A percentile compares a stretch with the other conserved stretches of the same genome.
phyloP scores from a whole-genome alignment of 805 yeast genomes.

The Lipomyces yamadae region DNA sequence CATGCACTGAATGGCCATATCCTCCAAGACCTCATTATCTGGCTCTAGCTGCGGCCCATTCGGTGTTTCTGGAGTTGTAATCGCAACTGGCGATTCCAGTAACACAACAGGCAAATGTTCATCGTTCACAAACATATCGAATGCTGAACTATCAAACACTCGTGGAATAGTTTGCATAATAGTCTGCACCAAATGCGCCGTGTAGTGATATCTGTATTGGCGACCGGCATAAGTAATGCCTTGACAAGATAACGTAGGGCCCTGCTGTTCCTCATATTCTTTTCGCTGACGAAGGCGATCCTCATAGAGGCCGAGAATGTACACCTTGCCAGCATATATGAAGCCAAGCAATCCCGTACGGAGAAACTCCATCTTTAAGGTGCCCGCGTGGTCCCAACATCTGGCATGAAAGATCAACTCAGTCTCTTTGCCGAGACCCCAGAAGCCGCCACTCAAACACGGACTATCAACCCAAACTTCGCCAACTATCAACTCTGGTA shows the following conservation, averaged over 20 bases:
- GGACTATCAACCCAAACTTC: slow-evolving; percentile 98
- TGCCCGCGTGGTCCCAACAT: slow-evolving; percentile 73
- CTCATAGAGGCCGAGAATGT: slow-evolving; percentile 86
- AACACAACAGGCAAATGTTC: slow-evolving; percentile 85
- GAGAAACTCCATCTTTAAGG: slow-evolving; percentile 74
- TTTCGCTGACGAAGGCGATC: slow-evolving; percentile 81
- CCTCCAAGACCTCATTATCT: slow-evolving; percentile 53
- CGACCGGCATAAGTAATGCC: slow-evolving; percentile 19
- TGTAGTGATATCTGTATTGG: slow-evolving; percentile 69
- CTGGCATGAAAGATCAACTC: slow-evolving; percentile 79
- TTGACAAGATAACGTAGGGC: slow-evolving; percentile 27
- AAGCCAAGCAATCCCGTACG: slow-evolving; percentile 93
- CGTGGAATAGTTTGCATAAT: slow-evolving; percentile 79
- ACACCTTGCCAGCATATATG: slow-evolving; percentile 82
- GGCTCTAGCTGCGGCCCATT: slow-evolving; percentile 41
- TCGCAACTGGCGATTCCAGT: slow-evolving; percentile 70
- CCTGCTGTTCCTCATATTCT: slow-evolving; percentile 38
- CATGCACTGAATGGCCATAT: slow-evolving; percentile 55
- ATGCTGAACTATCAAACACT: slow-evolving; percentile 87
- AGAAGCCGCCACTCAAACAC: slow-evolving; percentile 86
- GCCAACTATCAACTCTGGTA: slow-evolving; percentile 80
- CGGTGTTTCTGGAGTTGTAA: slow-evolving; percentile 41
- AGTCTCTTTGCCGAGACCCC: slow-evolving; percentile 72
- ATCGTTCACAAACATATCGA: slow-evolving; percentile 77
- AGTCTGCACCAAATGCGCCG: slow-evolving; percentile 85